Evolutionary conservation across 139 green algal species (phyloP).

Genomic region (Volvox africanus): DNA sequence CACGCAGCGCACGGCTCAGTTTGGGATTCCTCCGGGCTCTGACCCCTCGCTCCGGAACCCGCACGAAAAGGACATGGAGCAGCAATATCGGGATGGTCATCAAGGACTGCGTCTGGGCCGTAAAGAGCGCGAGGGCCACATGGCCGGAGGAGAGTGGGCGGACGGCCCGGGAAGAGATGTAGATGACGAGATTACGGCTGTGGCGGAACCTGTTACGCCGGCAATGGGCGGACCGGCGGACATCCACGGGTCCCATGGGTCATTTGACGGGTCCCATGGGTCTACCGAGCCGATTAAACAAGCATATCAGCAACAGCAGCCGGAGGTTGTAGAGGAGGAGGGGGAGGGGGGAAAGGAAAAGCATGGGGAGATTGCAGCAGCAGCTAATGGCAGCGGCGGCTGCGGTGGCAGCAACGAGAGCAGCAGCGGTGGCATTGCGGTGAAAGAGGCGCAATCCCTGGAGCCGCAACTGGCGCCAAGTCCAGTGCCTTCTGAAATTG

Average conservation of each 20-base stretch:
- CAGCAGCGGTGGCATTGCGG: neutral
- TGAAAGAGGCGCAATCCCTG: too few relatives aligned
- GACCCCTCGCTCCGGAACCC: too few relatives aligned
- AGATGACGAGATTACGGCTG: neutral
- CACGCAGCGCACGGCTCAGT: too few relatives aligned
- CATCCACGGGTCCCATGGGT: too few relatives aligned
- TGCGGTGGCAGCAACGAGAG: neutral
- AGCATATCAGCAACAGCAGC: neutral
- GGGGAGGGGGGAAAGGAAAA: neutral
- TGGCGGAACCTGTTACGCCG: neutral
- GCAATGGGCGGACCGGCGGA: neutral
- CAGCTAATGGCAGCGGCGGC: neutral
- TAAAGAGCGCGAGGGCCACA: too few relatives aligned
- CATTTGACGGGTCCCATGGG: too few relatives aligned
- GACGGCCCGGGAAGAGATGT: neutral
- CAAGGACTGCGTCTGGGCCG: too few relatives aligned
- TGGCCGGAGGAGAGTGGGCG: too few relatives aligned
- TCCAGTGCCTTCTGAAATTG: neutral
- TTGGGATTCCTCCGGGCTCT: too few relatives aligned
- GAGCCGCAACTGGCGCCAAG: neutral
- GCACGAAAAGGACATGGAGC: too few relatives aligned
- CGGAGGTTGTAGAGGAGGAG: neutral
- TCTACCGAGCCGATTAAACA: neutral
- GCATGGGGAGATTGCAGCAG: neutral
- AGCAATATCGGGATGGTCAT: too few relatives aligned